Base-by-base conservation (phyloP, 2,329 filamentous ascomycete genomes). In the Incumbomyces delicatus region DNA sequence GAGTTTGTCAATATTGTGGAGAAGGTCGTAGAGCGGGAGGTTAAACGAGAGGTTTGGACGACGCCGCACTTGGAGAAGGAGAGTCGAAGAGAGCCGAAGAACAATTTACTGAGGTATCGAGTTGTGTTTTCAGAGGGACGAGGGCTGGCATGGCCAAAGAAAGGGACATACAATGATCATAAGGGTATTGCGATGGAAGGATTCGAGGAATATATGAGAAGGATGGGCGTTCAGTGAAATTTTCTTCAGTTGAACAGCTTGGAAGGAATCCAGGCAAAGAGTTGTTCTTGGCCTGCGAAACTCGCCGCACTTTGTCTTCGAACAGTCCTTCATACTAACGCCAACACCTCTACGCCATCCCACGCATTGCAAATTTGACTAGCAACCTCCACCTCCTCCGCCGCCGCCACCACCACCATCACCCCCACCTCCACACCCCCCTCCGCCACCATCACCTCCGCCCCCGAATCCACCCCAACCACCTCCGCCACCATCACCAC, bases 131-230 rank as follows among this genome's bases (percentile, higher is more conserved):
- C 72, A 1, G 65, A 73, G 46, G 77, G 76, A 0, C 64, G 61
- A 6, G 81, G 80, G 0, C 73, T 82, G 4, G 71, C 70, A 33
- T 85, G 81, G 81, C 69, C 73, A 6, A 63, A 68, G 57, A 59
- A 66, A 8, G 58, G 57, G 50, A 81, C 77, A 6, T 67, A 77
- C 52, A 83, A 82, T 60, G 39, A 44, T 11, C 32, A 31, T 29
- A 41, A 31, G 22, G 51, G 51, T 3, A 42, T 52, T 35, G 32
- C 39, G 16, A 45, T 57, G 45, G 37, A 46, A 27, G 39, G 46
- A 1, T 45, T 55, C 11, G 54, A 51, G 34, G 53, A 47, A 32
- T 57, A 48, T 43, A 30, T 51, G 13, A 42, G 33, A 34, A 48
- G 40, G 47, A 49, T 27, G 31, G 14, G 18, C 3, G 3, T 44